Conservation (phyloP, 2,329 filamentous ascomycete species). For the Leptodontidium sp. region DNA sequence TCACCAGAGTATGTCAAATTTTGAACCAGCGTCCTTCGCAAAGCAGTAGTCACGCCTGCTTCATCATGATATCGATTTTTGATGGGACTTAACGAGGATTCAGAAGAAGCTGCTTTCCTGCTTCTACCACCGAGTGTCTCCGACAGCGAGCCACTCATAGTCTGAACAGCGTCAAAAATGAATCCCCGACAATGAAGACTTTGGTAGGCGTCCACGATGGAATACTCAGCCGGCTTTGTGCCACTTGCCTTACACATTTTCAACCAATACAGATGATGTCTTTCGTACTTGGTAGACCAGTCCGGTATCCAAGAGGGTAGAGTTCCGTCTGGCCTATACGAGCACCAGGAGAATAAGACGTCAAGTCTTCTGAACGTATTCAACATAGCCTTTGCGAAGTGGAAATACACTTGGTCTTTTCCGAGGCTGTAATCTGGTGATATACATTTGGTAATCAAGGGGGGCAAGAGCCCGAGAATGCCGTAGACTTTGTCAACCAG, state of each 20-base stretch:
- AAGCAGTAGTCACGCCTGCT: conserved; percentile 1
- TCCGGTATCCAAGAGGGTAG: conserved; percentile 28
- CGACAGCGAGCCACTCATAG: conserved; percentile 3
- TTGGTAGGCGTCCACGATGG: too few relatives aligned
- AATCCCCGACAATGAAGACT: conserved; percentile 17
- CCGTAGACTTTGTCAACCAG: conserved; percentile 41
- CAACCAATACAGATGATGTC: conserved; percentile 28
- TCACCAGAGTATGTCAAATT: conserved; percentile 1
- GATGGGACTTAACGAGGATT: too few relatives aligned
- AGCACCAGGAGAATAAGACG: conserved; percentile 23
- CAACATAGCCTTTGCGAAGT: conserved; percentile 12
- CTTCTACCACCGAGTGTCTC: not conserved
- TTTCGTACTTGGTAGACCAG: conserved; percentile 21
- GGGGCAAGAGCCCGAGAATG: conserved; percentile 33
- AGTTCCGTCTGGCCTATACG: not conserved
- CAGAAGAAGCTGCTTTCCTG: too few relatives aligned
- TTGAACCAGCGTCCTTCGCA: conserved; percentile 6
- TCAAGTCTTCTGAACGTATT: conserved; percentile 11
- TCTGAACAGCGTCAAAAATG: conserved; percentile 18
- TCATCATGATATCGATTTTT: not conserved
- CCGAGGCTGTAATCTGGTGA: conserved; percentile 19
- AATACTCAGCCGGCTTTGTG: not conserved
- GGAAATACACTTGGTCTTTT: conserved; percentile 10
- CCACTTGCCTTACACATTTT: conserved; percentile 11
- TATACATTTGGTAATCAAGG: not conserved